Base-by-base conservation (phyloP, 345 rosid genomes). In the Acer campestre region DNA sequence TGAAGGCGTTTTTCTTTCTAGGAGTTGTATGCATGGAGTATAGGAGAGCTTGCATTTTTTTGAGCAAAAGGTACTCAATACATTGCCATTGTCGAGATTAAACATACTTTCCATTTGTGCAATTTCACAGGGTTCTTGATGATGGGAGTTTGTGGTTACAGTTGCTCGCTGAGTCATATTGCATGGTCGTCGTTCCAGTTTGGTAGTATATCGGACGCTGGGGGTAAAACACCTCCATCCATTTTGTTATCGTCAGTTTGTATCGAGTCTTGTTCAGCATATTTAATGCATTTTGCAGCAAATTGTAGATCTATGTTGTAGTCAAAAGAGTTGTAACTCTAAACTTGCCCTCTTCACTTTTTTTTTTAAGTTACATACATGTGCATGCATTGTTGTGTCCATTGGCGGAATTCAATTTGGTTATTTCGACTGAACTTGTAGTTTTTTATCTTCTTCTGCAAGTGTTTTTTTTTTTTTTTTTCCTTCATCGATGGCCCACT, bases 301-400 rank as follows among this genome's bases (percentile, higher is more conserved):
- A 77, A 66, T 66, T 67, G 46, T 68, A 77, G 73, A 70, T 68
- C 3, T 56, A 20, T 72, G 66, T 55, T 64, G 44, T 58, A 42
- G 46, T 64, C 71, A 61, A 51, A 65, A 17, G 67, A 73, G 74
- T 61, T 69, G 71, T 64, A 67, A 73, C 10, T 14, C 25, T 40
- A 23, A 76, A 61, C 67, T 61, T 16, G 9, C 20, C 65, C 4
- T 4, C 38, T 35, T n/a, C 4, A 2, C 38, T 35, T n/a, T 9
- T 6, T 22, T 49, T 77, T 69, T 0, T 1, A 38, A 18, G n/a
- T 10, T 65, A 31, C 4, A 51, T 7, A 61, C 29, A 22, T 67
- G 46, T 9, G 46, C 11, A 70, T 70, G 74, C 67, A n/a, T 27
- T 23, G 18, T 71, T 11, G 44, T 16, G 73, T 68, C 69, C 70